Evolutionary conservation across 116 monocot species (phyloP), one percentile per base, ranked within the genome.

Genomic region (Zostera marina): DNA sequence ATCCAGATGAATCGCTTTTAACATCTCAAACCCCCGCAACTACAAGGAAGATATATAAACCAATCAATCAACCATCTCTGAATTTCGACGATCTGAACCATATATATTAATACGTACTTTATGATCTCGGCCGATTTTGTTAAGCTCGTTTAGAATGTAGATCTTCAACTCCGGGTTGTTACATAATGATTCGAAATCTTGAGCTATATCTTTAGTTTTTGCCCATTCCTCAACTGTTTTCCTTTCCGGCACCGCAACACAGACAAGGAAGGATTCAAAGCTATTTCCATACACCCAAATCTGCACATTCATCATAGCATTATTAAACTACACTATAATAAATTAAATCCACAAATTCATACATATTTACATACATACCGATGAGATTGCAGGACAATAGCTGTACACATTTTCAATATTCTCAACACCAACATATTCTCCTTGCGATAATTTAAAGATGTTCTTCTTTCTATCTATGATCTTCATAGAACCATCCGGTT

Each of bases 401-500:
- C 53, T 47, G 58, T 85, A 96, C 44, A 66, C 64, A 41, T 67
- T 85, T 60, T 96, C 88, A 21, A 96, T 61, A 54, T 66, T 78
- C 68, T 96, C 94, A 10, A 96, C 94, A 13, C 88, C 85, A 59
- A 96, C 53, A 63, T 96, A 88, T 70, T 96, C 94, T 52, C 94
- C 94, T 66, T 96, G 94, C 1, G 88, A 88, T 70, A 96, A 66
- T 71, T 96, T 96, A 48, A 96, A 96, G 15, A 88, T 96, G 60
- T 96, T 96, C 73, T 96, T 88, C 63, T 85, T 96, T 57, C 94
- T 84, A 76, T 96, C 94, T 22, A 96, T 88, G 41, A 96, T 88
- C 82, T 96, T 96, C 94, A 96, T 80, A 21, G 84, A 63, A 32
- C 94, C 94, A 70, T 85, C 62, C 1, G 74, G 79, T 62, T 85